A percentile compares a stretch with the other conserved stretches of the same genome.
Evolutionary conservation across 495 filamentous ascomycete genomes (phyloP).

Genomic region (Lasiosphaeriaceae sp.): DNA sequence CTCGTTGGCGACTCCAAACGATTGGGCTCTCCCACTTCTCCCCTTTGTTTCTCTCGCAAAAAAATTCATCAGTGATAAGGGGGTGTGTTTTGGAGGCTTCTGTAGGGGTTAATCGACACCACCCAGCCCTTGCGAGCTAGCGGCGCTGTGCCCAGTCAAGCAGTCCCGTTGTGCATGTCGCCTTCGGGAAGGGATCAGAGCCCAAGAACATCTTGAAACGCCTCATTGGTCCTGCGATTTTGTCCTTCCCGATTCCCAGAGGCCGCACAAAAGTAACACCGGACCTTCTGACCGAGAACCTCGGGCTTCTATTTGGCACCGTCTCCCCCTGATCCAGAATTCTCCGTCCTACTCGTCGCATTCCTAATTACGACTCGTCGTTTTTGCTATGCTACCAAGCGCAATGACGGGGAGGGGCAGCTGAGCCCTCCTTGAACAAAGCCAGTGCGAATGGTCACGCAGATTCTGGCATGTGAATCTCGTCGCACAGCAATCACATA

Average conservation of each 20-base stretch:
- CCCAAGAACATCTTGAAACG: not conserved
- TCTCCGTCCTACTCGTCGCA: not conserved
- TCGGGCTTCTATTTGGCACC: not conserved
- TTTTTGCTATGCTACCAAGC: not conserved
- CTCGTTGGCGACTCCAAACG: not conserved
- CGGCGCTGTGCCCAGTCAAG: not conserved
- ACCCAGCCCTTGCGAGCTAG: too few relatives aligned
- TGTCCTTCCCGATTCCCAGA: slow-evolving; percentile 2
- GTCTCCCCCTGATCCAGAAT: not conserved
- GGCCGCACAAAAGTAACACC: slow-evolving; percentile 4
- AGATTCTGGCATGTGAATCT: not conserved
- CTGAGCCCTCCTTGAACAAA: slow-evolving; percentile 3
- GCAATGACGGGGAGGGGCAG: slow-evolving; percentile 7
- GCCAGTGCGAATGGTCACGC: not conserved
- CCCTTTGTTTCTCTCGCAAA: too few relatives aligned
- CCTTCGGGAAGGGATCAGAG: not conserved
- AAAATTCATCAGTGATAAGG: too few relatives aligned
- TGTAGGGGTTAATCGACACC: not conserved
- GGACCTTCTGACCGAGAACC: slow-evolving; percentile 6
- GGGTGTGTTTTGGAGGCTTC: too few relatives aligned
- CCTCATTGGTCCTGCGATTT: slow-evolving; percentile 2
- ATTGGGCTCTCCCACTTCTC: slow-evolving; percentile 6
- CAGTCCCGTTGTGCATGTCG: not conserved
- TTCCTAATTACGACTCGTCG: not conserved
- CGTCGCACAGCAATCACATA: not conserved